A percentile compares a stretch with the other conserved stretches of the same genome.
Evolutionary conservation across 495 filamentous ascomycete species (phyloP).

Genomic region (Ramalina peruviana): DNA sequence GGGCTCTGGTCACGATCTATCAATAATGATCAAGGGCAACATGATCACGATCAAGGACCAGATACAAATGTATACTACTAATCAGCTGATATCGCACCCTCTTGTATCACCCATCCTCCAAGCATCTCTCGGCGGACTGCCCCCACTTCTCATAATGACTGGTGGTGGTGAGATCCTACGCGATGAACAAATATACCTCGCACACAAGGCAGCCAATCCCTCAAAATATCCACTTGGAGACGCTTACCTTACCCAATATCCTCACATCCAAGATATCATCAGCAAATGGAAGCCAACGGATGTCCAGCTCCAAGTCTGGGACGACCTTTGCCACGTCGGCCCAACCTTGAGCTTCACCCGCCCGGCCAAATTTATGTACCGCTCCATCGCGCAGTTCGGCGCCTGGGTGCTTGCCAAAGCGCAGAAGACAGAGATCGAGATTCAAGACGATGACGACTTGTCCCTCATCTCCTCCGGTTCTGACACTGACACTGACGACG

Average conservation of each 20-base stretch:
- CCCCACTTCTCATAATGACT: conserved; percentile 70
- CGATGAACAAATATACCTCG: conserved; percentile 89
- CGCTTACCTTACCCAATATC: conserved; percentile 47
- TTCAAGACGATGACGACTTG: conserved; percentile 61
- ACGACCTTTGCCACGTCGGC: conserved; percentile 82
- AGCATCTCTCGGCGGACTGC: conserved; percentile 74
- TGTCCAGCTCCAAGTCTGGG: conserved; percentile 95
- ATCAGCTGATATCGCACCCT: conserved; percentile 73
- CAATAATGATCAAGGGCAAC: conserved; percentile 56
- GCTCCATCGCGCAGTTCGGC: conserved; percentile 79
- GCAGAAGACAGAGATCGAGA: conserved; percentile 64
- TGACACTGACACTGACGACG: conserved; percentile 32
- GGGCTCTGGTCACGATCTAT: conserved; percentile 29
- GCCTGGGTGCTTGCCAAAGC: conserved; percentile 79
- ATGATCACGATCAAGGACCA: conserved; percentile 69
- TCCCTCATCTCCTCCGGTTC: conserved; percentile 51
- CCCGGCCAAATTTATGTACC: conserved; percentile 92
- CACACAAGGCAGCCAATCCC: conserved; percentile 84
- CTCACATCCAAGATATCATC: conserved; percentile 38
- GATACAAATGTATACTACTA: conserved; percentile 89
- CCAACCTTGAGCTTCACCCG: conserved; percentile 81
- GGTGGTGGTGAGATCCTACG: conserved; percentile 80
- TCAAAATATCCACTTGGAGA: conserved; percentile 55
- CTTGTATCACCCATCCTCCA: conserved; percentile 81
- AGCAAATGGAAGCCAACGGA: conserved; percentile 64